Percentiles rank a stretch among this genome's conserved stretches.
phyloP scores from a whole-genome alignment of 306 rosid genomes.

The Trifolium dubium region DNA sequence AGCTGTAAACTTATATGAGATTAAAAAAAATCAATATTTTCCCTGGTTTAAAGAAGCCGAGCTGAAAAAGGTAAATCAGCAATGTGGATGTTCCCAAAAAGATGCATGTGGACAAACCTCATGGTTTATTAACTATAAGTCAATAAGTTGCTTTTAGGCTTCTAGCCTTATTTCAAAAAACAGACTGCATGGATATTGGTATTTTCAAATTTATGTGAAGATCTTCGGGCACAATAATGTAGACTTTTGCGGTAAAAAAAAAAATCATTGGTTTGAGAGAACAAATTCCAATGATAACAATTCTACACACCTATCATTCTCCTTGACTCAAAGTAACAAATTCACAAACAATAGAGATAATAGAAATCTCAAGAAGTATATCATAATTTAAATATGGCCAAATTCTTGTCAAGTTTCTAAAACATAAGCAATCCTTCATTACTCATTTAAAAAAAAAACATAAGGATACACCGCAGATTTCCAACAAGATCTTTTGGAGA shows the following conservation, averaged over 20 bases:
- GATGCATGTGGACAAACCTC: neutral
- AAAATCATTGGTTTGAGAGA: too few species aligned
- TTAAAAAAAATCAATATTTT: neutral
- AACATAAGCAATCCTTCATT: neutral
- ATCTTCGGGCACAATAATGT: too few species aligned
- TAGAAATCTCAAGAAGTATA: neutral
- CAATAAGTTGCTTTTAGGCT: neutral
- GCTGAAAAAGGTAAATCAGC: neutral
- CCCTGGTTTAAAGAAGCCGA: neutral
- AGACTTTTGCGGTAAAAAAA: too few species aligned
- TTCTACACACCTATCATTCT: too few species aligned
- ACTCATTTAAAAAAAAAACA: conserved; percentile 18
- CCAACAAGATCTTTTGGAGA: conserved; percentile 76
- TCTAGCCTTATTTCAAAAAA: neutral
- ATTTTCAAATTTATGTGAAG: too few species aligned
- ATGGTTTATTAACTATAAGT: neutral
- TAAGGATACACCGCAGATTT: conserved; percentile 89
- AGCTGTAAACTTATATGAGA: neutral
- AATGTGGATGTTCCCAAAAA: neutral
- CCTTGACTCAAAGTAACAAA: neutral
- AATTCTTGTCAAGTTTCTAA: neutral
- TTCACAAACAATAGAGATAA: neutral
- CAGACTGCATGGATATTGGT: too few species aligned
- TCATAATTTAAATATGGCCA: neutral
- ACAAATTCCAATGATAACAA: too few species aligned